Evolutionary conservation across 2,329 filamentous ascomycete species (phyloP).

Genomic region (Curvularia sp.): DNA sequence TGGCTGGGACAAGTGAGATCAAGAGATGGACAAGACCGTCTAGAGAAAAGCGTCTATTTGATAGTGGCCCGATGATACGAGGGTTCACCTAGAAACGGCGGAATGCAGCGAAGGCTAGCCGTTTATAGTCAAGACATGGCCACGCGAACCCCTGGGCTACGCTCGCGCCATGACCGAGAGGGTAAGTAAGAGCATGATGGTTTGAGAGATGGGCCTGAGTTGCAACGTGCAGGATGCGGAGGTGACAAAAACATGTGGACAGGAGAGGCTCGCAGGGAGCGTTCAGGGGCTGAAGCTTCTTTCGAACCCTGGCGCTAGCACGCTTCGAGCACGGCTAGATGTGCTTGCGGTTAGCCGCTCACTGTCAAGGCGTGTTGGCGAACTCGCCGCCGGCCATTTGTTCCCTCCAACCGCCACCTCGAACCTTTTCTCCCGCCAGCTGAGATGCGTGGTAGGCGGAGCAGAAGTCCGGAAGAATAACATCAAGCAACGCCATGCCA

Average conservation of each 20-base stretch:
- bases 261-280: conserved; percentile 24
- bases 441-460: neutral
- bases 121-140: conserved; percentile 21
- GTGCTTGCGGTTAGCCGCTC: conserved; percentile 12
- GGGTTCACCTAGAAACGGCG: conserved; percentile 19
- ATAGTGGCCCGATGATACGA: conserved; percentile 22
- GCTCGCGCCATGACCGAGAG: conserved; percentile 20
- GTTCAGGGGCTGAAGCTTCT: conserved; percentile 17
- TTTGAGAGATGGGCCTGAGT: conserved; percentile 17
- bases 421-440: too few species aligned
- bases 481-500: conserved; percentile 39
- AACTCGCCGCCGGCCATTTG: conserved; percentile 13
- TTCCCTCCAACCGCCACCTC: neutral
- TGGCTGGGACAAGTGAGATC: conserved; percentile 23
- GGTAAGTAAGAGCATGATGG: conserved; percentile 25
- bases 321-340: conserved; percentile 17
- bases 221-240: conserved; percentile 20
- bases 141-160: conserved; percentile 25
- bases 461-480: neutral
- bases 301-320: conserved; percentile 22
- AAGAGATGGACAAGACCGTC: conserved; percentile 29
- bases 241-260: conserved; percentile 22
- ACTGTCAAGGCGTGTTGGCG: conserved; percentile 15
- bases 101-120: conserved; percentile 26
- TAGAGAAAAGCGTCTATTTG: conserved; percentile 20